A percentile compares a stretch with the other conserved stretches of the same genome.
Conservation (phyloP, 1,284 basidiomycete species). For the Gomphus sp. region DNA sequence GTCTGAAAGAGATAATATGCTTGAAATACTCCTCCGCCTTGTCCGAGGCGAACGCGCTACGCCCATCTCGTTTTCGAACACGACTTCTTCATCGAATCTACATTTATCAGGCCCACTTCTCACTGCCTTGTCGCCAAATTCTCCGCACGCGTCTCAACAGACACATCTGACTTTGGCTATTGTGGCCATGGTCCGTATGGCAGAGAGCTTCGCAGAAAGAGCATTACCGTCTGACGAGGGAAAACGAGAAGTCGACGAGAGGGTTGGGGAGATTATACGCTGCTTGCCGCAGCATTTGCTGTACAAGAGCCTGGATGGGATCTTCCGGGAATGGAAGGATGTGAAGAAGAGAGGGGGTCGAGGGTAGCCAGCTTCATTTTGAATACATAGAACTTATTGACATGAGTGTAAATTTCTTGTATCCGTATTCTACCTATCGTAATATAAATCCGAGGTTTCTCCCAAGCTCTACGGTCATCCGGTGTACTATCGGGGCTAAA, state of each 20-base stretch:
- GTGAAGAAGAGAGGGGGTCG: slow-evolving; percentile 59
- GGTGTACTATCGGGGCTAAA: background rate
- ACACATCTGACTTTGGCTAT: slow-evolving; percentile 90
- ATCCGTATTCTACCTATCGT: background rate
- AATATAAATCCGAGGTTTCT: background rate
- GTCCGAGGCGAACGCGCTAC: slow-evolving; percentile 82
- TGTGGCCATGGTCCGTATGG: slow-evolving; percentile 80
- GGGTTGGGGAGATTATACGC: slow-evolving; percentile 82
- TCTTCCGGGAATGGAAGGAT: slow-evolving; percentile 85
- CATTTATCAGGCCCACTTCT: slow-evolving; percentile 55
- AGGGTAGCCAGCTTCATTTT: background rate
- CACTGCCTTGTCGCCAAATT: slow-evolving; percentile 61
- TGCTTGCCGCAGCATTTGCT: slow-evolving; percentile 77
- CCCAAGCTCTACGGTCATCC: background rate
- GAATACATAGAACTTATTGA: background rate
- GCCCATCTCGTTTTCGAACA: slow-evolving; percentile 45
- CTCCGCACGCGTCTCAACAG: slow-evolving; percentile 78
- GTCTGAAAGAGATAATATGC: slow-evolving; percentile 73
- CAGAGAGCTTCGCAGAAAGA: slow-evolving; percentile 71
- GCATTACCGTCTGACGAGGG: slow-evolving; percentile 48
- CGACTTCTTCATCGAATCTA: slow-evolving; percentile 48
- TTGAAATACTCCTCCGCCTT: slow-evolving; percentile 85
- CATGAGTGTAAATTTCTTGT: background rate
- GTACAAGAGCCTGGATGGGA: slow-evolving; percentile 83
- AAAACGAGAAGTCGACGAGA: slow-evolving; percentile 69